Base-by-base conservation (phyloP, 1,139 yeast genomes). In the Pichia sp. region DNA sequence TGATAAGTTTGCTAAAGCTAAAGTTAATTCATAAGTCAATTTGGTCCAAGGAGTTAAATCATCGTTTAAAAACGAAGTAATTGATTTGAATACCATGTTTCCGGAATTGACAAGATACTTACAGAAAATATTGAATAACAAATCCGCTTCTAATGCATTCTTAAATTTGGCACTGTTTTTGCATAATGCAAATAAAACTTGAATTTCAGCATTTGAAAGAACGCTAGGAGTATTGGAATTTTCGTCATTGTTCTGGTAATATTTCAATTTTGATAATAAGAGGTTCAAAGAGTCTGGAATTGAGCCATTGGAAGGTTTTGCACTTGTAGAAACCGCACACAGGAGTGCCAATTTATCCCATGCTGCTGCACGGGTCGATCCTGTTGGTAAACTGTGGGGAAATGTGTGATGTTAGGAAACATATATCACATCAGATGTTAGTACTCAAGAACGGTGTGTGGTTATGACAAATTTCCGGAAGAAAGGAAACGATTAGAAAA, bases 131-230 rank as follows among this genome's bases (percentile, higher is more conserved):
- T 71, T 67, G 31, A 83, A 62, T 30, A 88, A 66, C 10, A 71
- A 61, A 15, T 66, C 62, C 1, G 86, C 90, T 48, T 82, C 83
- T 6, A 61, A 63, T 19, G 66, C 60, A 43, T 72, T 71, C 50
- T 69, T 61, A 11, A 79, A 71, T 33, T 59, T 60, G 2, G 65
- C 54, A 9, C 83, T 73, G 18, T 88, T 71, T 21, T 73, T 74
- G 46, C 87, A 79, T 24, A 89, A 67, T 0, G 96, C 88, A 44
- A 82, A 60, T 48, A 90, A 67, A 6, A 84, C 80, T 59, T 90
- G 96, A 59, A 82, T 75, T 62, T 89, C 96, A 45, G 47, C 31
- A 31, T 38, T 42, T 6, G 39, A 27, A 34, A 49, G n/a, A 10
- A 28, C 10, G 14, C 15, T 28, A 28, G 5, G 11, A 28, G 2